Evolutionary conservation across 345 rosid species (phyloP).

Genomic region (Cardamine occulta): DNA sequence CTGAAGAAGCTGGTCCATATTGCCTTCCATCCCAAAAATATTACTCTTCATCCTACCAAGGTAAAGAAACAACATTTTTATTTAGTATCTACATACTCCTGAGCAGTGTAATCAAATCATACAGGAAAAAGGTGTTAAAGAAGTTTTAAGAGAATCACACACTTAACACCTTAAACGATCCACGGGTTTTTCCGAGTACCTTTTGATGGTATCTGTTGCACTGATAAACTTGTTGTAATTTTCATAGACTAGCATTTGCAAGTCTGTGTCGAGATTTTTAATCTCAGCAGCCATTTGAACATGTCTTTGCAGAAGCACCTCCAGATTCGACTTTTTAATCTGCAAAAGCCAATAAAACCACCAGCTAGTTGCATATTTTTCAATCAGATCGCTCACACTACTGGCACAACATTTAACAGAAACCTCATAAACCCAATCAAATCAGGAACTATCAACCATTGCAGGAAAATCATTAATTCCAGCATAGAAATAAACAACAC

Average conservation of each 20-base stretch:
- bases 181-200: constrained; percentile 51
- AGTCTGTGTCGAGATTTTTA: constrained; percentile 95
- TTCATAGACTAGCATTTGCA: constrained; percentile 97
- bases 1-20: constrained; percentile 93
- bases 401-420: not conserved
- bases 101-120: constrained; percentile 1
- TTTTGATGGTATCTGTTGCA: constrained; percentile 96
- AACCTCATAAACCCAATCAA: constrained; percentile 16
- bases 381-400: constrained; percentile 22
- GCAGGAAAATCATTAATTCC: constrained; percentile 3
- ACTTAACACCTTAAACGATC: constrained; percentile 23
- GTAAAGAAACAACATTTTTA: constrained; percentile 22
- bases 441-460: constrained; percentile 19
- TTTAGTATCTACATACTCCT: constrained; percentile 7
- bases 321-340: constrained; percentile 84
- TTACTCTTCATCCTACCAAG: constrained; percentile 92
- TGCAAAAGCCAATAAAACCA: constrained; percentile 43
- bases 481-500: not conserved
- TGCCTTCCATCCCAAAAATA: constrained; percentile 95
- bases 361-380: constrained; percentile 9
- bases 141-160: constrained; percentile 7
- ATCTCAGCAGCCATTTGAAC: constrained; percentile 99
- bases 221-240: constrained; percentile 97
- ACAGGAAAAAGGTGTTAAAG: not conserved
- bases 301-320: constrained; percentile 84